Base-by-base conservation (phyloP, 2,329 filamentous ascomycete genomes). In the Domatiomyces catenatus region DNA sequence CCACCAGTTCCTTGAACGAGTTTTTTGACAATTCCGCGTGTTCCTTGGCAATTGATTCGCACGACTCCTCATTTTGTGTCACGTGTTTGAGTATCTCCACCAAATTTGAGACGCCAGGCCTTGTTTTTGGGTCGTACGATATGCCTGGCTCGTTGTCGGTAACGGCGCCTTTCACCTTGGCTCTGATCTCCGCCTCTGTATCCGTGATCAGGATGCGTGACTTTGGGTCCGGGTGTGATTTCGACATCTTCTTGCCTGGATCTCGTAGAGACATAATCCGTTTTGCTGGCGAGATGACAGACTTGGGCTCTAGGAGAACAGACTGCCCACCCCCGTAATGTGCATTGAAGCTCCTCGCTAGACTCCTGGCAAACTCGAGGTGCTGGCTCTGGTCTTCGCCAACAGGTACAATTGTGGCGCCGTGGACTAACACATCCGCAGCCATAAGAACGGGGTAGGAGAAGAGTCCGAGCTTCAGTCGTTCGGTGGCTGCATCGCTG, bases 381-480 rank as follows among this genome's bases (percentile, higher is more conserved):
- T 98, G 92, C 61, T 98, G 92, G 50, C 74, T 75, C 67, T 98
- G 92, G 65, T 98, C 92, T 58, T 93, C 85, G n/a, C 92, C 92
- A 1, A 98, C 90, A 8, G 92, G 92, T 20, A 98, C 90, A 68
- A 95, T 86, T 0, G 90, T 95, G 54, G 90, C 84, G 58, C 83
- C 73, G 63, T 95, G 89, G 6, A 96, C 77, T 39, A 96, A 75
- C 46, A 98, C 85, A 67, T 98, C 92, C 44, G 92, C 92, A 18
- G 92, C 90, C 68, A 95, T 89, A 1, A 98, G 77, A 39, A 98
- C 88, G 1, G 92, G 92, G 64, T 98, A 98, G 6, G 89, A 93
- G 64, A 96, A 94, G 3, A 98, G 74, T 15, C 92, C 90, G 3
- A 95, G 77, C 65, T 92, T 93, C 53, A 94, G 74, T 48, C 75